Evolutionary conservation across 1,284 basidiomycete species (phyloP).

Genomic region (Schizophyllum amplum): DNA sequence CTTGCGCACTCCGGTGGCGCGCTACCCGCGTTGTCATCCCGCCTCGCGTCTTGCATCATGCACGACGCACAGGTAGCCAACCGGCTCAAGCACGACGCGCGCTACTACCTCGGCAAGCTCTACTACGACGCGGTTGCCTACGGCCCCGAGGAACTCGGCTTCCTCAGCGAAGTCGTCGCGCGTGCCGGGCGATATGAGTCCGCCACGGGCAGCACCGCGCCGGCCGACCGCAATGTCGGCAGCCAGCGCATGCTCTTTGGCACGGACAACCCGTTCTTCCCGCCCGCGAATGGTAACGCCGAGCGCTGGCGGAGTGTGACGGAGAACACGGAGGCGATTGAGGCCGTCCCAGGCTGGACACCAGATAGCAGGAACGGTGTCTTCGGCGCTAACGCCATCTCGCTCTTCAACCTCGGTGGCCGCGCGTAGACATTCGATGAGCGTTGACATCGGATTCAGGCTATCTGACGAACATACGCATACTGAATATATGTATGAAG

Average conservation of each 20-base stretch:
- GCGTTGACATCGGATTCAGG: neutral
- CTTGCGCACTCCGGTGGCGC: constrained; percentile 83
- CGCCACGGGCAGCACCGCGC: constrained; percentile 14
- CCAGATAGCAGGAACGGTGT: constrained; percentile 56
- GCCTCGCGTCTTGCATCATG: constrained; percentile 74
- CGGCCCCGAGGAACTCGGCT: constrained; percentile 74
- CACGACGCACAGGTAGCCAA: constrained; percentile 75
- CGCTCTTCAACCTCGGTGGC: constrained; percentile 45
- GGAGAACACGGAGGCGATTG: constrained; percentile 76
- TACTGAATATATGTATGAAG: too few relatives aligned
- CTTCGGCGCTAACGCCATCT: constrained; percentile 61
- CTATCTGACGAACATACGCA: neutral
- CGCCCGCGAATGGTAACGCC: constrained; percentile 50
- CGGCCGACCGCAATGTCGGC: constrained; percentile 31
- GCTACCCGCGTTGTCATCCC: constrained; percentile 72
- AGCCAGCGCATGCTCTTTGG: constrained; percentile 70
- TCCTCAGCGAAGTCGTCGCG: constrained; percentile 61
- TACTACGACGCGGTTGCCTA: constrained; percentile 82
- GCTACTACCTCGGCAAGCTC: constrained; percentile 72
- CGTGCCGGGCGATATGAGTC: constrained; percentile 46
- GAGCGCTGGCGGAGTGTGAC: constrained; percentile 79
- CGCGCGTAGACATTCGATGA: neutral
- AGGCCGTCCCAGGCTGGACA: constrained; percentile 54
- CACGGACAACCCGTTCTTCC: constrained; percentile 88
- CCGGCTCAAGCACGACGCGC: constrained; percentile 72